These are phyloP conservation scores for Vaucheria bursata DNA, from an alignment of 352 stramenopile species.

Conservation along the genomic window DNA sequence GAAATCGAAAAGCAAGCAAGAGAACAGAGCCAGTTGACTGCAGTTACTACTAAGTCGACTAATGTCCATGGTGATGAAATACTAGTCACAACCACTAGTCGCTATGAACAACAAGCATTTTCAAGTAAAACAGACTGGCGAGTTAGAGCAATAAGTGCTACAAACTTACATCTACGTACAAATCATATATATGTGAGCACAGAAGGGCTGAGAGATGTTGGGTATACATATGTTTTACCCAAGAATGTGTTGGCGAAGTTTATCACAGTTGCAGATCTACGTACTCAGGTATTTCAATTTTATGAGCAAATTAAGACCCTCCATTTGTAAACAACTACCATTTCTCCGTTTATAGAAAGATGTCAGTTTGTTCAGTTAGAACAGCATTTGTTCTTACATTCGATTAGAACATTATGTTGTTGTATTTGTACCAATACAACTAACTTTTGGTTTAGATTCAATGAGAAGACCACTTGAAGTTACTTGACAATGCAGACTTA, in stretches of 20 bases:
- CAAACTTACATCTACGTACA: conserved; percentile 95
- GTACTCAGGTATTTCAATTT: conserved; percentile 60
- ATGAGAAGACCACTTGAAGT: too few relatives aligned
- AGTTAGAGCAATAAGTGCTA: conserved; percentile 94
- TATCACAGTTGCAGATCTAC: conserved; percentile 56
- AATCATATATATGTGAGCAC: conserved; percentile 99
- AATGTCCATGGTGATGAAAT: conserved; percentile 99
- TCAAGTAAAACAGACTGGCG: conserved; percentile 98
- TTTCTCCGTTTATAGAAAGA: too few relatives aligned
- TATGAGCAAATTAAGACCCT: too few relatives aligned
- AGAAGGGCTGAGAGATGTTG: conserved; percentile 92
- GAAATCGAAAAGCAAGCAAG: conserved; percentile 94
- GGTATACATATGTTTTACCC: conserved; percentile 97
- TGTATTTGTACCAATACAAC: too few relatives aligned
- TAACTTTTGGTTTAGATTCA: too few relatives aligned
- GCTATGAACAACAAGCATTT: conserved; percentile 99
- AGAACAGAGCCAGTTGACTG: conserved; percentile 94
- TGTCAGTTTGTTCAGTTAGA: too few relatives aligned
- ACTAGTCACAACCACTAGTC: conserved; percentile 95
- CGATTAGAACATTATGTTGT: too few relatives aligned
- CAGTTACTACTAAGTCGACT: conserved; percentile 96
- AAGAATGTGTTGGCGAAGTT: conserved; percentile 98
- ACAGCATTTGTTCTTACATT: too few relatives aligned
- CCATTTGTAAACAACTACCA: too few relatives aligned
- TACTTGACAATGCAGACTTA: too few relatives aligned